These are phyloP conservation scores for Volvariella volvacea DNA, from an alignment of 1,284 basidiomycete species.

Conservation along the genomic window DNA sequence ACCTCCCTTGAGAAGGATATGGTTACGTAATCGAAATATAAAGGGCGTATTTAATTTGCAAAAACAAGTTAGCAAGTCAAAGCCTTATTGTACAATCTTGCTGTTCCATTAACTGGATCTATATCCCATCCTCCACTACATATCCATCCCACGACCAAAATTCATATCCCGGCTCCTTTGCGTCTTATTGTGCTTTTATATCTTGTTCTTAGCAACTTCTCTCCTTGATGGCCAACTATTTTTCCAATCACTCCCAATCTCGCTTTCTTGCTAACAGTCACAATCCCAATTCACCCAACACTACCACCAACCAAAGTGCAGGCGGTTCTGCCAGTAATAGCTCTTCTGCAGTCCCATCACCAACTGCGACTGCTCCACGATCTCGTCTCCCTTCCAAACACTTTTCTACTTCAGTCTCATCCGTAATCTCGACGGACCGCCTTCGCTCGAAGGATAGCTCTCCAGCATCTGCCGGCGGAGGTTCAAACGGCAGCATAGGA, in stretches of 20 bases:
- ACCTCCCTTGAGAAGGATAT: conserved; percentile 21
- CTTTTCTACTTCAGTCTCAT: conserved; percentile 61
- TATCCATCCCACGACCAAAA: too few species aligned
- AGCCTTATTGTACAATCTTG: conserved; percentile 5
- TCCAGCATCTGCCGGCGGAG: conserved; percentile 22
- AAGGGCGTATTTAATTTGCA: conserved; percentile 9
- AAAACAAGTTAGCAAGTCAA: too few species aligned
- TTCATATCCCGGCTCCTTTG: too few species aligned
- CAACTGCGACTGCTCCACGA: conserved; percentile 22
- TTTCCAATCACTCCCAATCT: conserved; percentile 74
- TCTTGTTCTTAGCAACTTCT: conserved; percentile 4
- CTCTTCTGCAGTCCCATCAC: not conserved
- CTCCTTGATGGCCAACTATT: conserved; percentile 48
- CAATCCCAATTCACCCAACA: conserved; percentile 13
- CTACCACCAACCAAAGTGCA: conserved; percentile 7
- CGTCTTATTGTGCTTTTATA: too few species aligned
- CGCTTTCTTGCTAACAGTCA: conserved; percentile 52
- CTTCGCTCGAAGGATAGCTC: conserved; percentile 32
- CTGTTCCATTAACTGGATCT: conserved; percentile 14
- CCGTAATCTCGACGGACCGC: conserved; percentile 31
- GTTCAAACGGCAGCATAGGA: conserved; percentile 20
- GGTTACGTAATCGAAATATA: conserved; percentile 3
- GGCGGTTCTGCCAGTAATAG: not conserved
- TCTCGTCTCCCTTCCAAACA: conserved; percentile 57
- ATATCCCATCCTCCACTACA: conserved; percentile 4